phyloP scores from a whole-genome alignment of 352 stramenopile genomes.

The Globisporangium spiculum region DNA sequence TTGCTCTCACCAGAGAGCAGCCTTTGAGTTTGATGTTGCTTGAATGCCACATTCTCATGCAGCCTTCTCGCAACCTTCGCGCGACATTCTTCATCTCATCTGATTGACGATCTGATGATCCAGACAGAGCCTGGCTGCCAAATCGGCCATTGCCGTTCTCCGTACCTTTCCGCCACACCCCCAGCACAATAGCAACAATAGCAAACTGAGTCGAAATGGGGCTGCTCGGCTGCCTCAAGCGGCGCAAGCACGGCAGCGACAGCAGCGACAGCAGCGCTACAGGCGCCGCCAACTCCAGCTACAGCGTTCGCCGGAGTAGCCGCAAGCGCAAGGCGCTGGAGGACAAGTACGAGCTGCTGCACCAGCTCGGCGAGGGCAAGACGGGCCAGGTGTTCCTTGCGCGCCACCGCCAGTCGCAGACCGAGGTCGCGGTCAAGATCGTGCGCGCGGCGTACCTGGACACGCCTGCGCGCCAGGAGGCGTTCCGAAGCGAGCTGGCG shows the following conservation, averaged over 20 bases:
- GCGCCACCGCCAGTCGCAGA: conserved; percentile 30
- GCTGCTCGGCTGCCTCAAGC: conserved; percentile 34
- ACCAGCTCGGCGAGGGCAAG: conserved; percentile 77
- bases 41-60: neutral
- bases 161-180: neutral
- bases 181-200: neutral
- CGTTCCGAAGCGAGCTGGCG: conserved; percentile 56
- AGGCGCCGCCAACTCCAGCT: conserved; percentile 11
- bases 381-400: conserved; percentile 68
- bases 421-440: conserved; percentile 69
- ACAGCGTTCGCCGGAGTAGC: conserved; percentile 23
- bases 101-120: neutral
- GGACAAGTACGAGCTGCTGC: conserved; percentile 61
- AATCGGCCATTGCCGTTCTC: neutral
- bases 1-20: too few species aligned
- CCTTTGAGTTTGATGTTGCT: neutral
- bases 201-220: neutral
- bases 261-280: conserved; percentile 1
- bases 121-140: neutral
- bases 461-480: conserved; percentile 63
- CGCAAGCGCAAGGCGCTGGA: conserved; percentile 36
- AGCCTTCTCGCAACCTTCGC: neutral
- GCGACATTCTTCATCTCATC: neutral
- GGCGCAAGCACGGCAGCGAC: conserved; percentile 6
- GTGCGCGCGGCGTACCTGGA: conserved; percentile 65